phyloP scores from a whole-genome alignment of 306 rosid species.

The Trifolium dubium region DNA sequence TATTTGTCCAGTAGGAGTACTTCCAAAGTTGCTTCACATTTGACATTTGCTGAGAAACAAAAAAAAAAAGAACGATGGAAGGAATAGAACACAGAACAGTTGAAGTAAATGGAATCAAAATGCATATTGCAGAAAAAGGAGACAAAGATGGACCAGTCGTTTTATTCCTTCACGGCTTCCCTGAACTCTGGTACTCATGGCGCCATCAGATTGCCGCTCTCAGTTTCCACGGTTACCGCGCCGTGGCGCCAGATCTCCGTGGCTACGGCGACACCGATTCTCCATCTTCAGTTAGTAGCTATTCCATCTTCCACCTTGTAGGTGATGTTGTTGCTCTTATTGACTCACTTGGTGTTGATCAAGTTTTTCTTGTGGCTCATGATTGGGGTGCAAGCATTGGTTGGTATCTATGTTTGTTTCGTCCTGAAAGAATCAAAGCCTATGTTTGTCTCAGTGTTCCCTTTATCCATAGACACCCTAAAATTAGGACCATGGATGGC shows the following conservation, averaged over 20 bases:
- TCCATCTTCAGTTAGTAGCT: background rate
- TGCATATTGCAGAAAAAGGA: conserved; percentile 55
- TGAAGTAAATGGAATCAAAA: conserved; percentile 50
- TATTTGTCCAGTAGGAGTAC: too few species aligned
- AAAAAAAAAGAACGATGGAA: background rate
- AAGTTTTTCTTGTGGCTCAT: conserved; percentile 48
- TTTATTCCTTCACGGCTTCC: conserved; percentile 56
- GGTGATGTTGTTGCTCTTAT: conserved; percentile 39
- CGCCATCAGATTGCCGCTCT: conserved; percentile 50
- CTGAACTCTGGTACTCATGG: conserved; percentile 56
- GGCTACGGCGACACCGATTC: conserved; percentile 52
- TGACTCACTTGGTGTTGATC: conserved; percentile 6
- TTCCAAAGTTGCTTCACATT: too few species aligned
- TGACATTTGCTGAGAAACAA: too few species aligned
- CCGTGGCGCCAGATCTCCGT: conserved; percentile 47
- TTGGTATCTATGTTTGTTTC: conserved; percentile 50
- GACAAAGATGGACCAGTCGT: conserved; percentile 43
- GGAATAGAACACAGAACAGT: conserved; percentile 42
- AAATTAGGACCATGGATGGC: background rate
- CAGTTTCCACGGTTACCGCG: conserved; percentile 43
- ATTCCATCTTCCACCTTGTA: conserved; percentile 26
- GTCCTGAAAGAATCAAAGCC: conserved; percentile 40
- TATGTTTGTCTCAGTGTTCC: conserved; percentile 48
- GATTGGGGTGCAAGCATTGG: conserved; percentile 47
- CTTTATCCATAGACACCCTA: conserved; percentile 11